A percentile compares a stretch with the other conserved stretches of the same genome.
Evolutionary conservation across 2,329 filamentous ascomycete genomes (phyloP).

Genomic region (Alternaria arborescens): DNA sequence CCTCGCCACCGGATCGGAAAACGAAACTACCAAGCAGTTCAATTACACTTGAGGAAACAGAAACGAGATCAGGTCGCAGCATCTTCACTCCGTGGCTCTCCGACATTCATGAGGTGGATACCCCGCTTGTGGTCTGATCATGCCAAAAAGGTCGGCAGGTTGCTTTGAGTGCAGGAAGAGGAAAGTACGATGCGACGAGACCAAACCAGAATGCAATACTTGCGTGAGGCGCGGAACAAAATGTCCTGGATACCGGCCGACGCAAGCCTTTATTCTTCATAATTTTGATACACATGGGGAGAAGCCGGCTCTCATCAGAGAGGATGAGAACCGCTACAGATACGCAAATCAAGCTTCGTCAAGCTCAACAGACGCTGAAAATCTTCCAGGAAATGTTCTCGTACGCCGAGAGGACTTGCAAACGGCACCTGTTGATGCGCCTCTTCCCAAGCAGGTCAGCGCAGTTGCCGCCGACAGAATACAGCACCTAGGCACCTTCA

Average conservation of each 20-base stretch:
- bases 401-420: slow-evolving; percentile 22
- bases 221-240: slow-evolving; percentile 47
- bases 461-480: slow-evolving; percentile 47
- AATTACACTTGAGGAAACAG: not conserved
- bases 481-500: slow-evolving; percentile 45
- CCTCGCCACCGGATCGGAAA: slow-evolving; percentile 4
- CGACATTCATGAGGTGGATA: slow-evolving; percentile 11
- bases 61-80: not conserved
- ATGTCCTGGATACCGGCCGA: slow-evolving; percentile 48
- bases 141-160: slow-evolving; percentile 49
- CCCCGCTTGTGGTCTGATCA: slow-evolving; percentile 25
- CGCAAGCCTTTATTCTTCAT: slow-evolving; percentile 48
- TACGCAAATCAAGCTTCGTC: slow-evolving; percentile 38
- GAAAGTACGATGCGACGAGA: slow-evolving; percentile 50
- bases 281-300: slow-evolving; percentile 42
- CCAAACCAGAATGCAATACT: slow-evolving; percentile 47
- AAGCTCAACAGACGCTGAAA: slow-evolving; percentile 9
- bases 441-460: slow-evolving; percentile 44
- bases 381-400: slow-evolving; percentile 12
- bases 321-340: slow-evolving; percentile 47
- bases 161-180: slow-evolving; percentile 51
- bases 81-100: not conserved
- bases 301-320: slow-evolving; percentile 42
- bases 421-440: slow-evolving; percentile 24
- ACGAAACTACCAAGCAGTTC: slow-evolving; percentile 6